phyloP scores from a whole-genome alignment of 2,329 filamentous ascomycete genomes.

The Ophidiomyces ophidiicola region DNA sequence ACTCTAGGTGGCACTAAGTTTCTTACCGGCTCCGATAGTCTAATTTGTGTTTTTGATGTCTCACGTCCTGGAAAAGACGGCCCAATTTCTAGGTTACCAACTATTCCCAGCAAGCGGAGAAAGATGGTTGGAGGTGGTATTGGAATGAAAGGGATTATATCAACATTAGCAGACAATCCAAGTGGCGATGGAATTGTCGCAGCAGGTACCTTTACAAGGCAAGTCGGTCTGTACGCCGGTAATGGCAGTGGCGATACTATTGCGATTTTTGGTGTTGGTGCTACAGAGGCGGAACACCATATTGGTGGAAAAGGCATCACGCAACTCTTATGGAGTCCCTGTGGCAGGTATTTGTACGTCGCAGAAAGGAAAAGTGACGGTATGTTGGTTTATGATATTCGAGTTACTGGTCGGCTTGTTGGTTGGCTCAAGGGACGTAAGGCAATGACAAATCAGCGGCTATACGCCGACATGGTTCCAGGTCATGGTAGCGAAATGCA shows the following conservation, averaged over 20 bases:
- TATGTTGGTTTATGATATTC: slow-evolving; percentile 47
- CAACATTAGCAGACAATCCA: slow-evolving; percentile 38
- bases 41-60: slow-evolving; percentile 46
- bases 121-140: slow-evolving; percentile 36
- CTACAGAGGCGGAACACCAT: slow-evolving; percentile 26
- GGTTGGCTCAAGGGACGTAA: slow-evolving; percentile 38
- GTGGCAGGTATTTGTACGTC: slow-evolving; percentile 47
- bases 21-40: slow-evolving; percentile 44
- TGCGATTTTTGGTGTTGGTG: slow-evolving; percentile 40
- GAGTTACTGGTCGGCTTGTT: slow-evolving; percentile 41
- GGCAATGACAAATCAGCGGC: slow-evolving; percentile 42
- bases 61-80: slow-evolving; percentile 34
- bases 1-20: slow-evolving; percentile 39
- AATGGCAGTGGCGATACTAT: slow-evolving; percentile 39
- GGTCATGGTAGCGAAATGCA: slow-evolving; percentile 27
- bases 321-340: slow-evolving; percentile 45
- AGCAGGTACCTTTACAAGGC: slow-evolving; percentile 45
- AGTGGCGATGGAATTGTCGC: slow-evolving; percentile 40
- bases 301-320: slow-evolving; percentile 44
- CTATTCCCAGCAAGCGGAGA: slow-evolving; percentile 39
- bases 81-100: slow-evolving; percentile 36
- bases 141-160: slow-evolving; percentile 46
- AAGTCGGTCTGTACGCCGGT: slow-evolving; percentile 44
- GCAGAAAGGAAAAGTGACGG: slow-evolving; percentile 46
- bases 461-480: slow-evolving; percentile 42